A percentile compares a stretch with the other conserved stretches of the same genome.
Evolutionary conservation across 164 flowering plant genomes (phyloP).

Genomic region (Annona cherimola): DNA sequence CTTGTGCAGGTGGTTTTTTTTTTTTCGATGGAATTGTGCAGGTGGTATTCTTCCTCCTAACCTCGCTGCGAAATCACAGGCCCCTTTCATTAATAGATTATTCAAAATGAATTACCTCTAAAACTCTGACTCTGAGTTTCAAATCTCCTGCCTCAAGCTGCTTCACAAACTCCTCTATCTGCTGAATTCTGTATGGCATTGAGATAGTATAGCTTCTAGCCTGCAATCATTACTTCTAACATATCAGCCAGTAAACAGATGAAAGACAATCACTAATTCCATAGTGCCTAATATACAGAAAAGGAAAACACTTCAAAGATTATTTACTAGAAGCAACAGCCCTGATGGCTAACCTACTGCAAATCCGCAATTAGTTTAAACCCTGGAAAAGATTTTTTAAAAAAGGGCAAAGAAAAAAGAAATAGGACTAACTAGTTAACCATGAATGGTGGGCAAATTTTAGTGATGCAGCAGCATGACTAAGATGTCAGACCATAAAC

Average conservation of each 20-base stretch:
- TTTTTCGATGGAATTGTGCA: too few relatives aligned
- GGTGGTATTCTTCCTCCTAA: too few relatives aligned
- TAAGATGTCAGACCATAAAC: too few relatives aligned
- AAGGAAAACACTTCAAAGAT: background rate
- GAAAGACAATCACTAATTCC: background rate
- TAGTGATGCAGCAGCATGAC: background rate
- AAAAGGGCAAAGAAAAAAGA: too few relatives aligned
- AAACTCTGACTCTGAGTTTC: conserved; percentile 90
- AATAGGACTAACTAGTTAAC: too few relatives aligned
- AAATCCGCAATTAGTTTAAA: background rate
- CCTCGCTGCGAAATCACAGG: too few relatives aligned
- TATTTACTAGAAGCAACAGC: background rate
- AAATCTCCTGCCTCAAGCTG: conserved; percentile 87
- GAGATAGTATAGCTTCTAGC: conserved; percentile 78
- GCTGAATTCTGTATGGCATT: conserved; percentile 89
- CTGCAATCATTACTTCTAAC: conserved; percentile 31
- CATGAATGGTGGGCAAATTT: background rate
- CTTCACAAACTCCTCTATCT: conserved; percentile 83
- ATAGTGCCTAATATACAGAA: background rate
- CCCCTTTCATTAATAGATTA: too few relatives aligned
- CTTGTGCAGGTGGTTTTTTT: too few relatives aligned
- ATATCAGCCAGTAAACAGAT: background rate
- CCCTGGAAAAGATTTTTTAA: background rate
- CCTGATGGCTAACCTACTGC: background rate
- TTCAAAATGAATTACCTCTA: conserved; percentile 52